Evolutionary conservation across 2,329 filamentous ascomycete species (phyloP).

Genomic region (Moelleriella libera): DNA sequence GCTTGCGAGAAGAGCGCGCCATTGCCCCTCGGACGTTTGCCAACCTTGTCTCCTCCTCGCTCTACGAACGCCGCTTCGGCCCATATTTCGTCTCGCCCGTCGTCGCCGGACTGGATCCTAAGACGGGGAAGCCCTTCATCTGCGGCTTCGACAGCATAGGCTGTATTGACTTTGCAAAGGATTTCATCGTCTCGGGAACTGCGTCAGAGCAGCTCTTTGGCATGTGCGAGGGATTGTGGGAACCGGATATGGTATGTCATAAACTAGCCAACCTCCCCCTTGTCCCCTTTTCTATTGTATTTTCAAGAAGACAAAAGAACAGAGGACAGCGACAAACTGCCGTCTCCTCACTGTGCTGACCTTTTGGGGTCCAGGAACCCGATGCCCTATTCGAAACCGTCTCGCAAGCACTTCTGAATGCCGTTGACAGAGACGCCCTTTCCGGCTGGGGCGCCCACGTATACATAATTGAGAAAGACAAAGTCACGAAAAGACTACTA

Average conservation of each 20-base stretch:
- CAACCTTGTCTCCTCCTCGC: constrained; percentile 78
- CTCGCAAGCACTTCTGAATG: constrained; percentile 88
- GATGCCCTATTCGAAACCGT: constrained; percentile 98
- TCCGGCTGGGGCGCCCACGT: constrained; percentile 98
- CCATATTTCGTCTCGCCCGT: constrained; percentile 95
- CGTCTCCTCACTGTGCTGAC: neutral
- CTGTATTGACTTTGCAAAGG: constrained; percentile 98
- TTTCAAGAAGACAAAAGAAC: too few species aligned
- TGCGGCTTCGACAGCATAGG: constrained; percentile 98
- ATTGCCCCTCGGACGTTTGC: constrained; percentile 92
- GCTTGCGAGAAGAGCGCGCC: constrained; percentile 90
- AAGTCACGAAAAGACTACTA: constrained; percentile 96
- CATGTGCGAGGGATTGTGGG: constrained; percentile 96
- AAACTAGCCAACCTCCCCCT: neutral
- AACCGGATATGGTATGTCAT: constrained; percentile 75
- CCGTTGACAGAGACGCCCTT: constrained; percentile 89
- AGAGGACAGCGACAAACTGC: too few species aligned
- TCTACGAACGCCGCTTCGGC: constrained; percentile 94
- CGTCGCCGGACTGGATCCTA: constrained; percentile 87
- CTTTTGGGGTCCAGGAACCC: constrained; percentile 43
- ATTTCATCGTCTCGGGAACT: constrained; percentile 96
- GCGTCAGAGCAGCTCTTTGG: constrained; percentile 96
- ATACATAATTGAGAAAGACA: constrained; percentile 99
- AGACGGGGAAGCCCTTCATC: constrained; percentile 89
- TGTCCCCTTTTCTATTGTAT: neutral